Evolutionary conservation across 805 yeast genomes (phyloP), one percentile per base, ranked within the genome.

Genomic region (Priceomyces castillae): DNA sequence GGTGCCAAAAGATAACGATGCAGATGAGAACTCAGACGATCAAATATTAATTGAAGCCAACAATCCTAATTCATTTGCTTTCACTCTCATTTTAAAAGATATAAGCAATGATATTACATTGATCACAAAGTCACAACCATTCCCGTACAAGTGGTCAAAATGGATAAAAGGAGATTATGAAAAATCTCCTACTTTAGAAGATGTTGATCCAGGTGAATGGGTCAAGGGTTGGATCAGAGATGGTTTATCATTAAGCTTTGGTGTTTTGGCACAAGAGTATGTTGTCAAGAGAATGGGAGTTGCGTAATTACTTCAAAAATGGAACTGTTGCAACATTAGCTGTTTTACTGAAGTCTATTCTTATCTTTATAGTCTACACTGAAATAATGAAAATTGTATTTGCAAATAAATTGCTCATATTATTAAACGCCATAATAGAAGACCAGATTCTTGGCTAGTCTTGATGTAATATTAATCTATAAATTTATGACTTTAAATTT

Each of bases 131-230:
- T 86, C 98, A 0, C 99, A 94, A 64, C 81, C 96, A 5, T 85
- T 89, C 71, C 98, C 99, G 9, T 60, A 78, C 37, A 82, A 80
- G 58, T 94, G 99, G 99, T 84, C 90, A 7, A 70, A 78, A n/a
- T 94, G 99, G 99, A 73, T 92, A n/a, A 82, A 79, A 47, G 78
- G 81, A 11, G 60, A 65, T 19, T 53, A 50, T 9, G 52, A 53
- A 7, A 43, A 46, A 14, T 49, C 57, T 25, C 39, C 52, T 11
- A 64, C 54, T 26, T 45, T 50, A n/a, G 59, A 53, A 30, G 64
- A 61, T 6, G 61, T 70, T 23, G 71, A 70, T 43, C 73, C 75
- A 10, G 51, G 65, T 38, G 74, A 67, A 43, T 71, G 76, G 76
- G 72, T 71, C 6, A 61, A 58, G 36, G 69, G 55, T 31, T 71